Evolutionary conservation across 1,139 yeast species (phyloP), one percentile per base, ranked within the genome.

Genomic region (Nakaseomyces kungkrabaensis): DNA sequence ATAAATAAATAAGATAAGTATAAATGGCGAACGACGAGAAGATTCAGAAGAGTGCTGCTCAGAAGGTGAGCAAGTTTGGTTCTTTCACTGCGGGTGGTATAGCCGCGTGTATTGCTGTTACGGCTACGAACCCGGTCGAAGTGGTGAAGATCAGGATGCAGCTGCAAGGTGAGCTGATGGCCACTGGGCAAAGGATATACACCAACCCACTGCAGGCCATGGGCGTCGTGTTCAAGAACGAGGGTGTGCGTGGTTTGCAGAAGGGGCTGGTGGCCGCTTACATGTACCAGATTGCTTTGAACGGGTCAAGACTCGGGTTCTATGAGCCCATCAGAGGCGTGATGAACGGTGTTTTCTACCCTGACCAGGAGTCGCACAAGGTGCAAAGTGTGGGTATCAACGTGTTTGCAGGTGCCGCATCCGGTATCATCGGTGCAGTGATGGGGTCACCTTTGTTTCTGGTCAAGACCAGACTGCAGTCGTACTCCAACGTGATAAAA

Each of bases 61-160:
- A 80, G 61, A 72, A 75, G 58, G 76, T 83, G 13, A 76, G 85
- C 34, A 70, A 75, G 44, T 59, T 77, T 8, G 96, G 96, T 27
- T 95, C 97, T 3, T 89, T 90, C 60, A 64, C 83, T 5, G 97
- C 97, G 11, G 98, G 97, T 51, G 96, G 96, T 5, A 58, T 88
- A 9, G 98, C 98, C 1, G 97, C 97, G 3, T 90, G 97, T 71
- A 95, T 95, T 49, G 97, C 98, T 0, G 98, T 92, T 37, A 92
- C 97, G 0, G 85, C 90, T 67, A 90, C 97, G 9, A 92, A 92
- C 64, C 98, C 98, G 7, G 85, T 92, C 53, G 98, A 92, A 65
- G 74, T 92, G 56, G 88, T 90, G 62, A 92, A 92, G 70, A 92
- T 95, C 3, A 75, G 97, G 68, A 86, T 92, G 95, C 98, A 92